phyloP scores from a whole-genome alignment of 768 basidiomycete genomes.

The Pleurotus tuber-regium region DNA sequence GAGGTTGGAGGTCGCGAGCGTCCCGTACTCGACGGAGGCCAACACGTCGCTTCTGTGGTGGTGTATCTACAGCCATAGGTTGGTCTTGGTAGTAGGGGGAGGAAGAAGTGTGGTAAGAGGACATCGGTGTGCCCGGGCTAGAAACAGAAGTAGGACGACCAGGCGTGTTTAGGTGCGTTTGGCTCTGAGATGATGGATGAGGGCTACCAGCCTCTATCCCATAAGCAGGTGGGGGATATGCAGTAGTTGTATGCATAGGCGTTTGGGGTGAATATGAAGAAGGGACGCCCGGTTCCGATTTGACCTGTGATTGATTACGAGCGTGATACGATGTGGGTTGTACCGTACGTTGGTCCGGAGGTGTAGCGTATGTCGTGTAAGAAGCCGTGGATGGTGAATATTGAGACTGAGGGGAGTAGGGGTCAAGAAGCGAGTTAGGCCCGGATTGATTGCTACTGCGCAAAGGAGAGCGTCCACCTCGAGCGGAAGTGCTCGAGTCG shows the following conservation, averaged over 20 bases:
- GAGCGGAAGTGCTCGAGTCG: slow-evolving; percentile 47
- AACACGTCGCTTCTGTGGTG: slow-evolving; percentile 59
- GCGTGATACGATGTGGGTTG: slow-evolving; percentile 43
- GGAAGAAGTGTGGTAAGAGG: slow-evolving; percentile 52
- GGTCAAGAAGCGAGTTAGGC: slow-evolving; percentile 57
- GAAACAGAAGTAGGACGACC: slow-evolving; percentile 59
- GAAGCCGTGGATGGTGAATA: slow-evolving; percentile 60
- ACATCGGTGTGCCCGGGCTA: slow-evolving; percentile 70
- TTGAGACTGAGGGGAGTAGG: slow-evolving; percentile 66
- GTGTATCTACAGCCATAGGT: slow-evolving; percentile 67
- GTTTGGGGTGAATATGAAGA: slow-evolving; percentile 59
- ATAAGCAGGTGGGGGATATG: slow-evolving; percentile 43
- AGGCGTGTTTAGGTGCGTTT: slow-evolving; percentile 47
- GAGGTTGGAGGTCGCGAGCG: slow-evolving; percentile 74
- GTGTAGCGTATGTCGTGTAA: slow-evolving; percentile 43
- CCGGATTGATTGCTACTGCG: slow-evolving; percentile 47
- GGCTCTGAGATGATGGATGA: slow-evolving; percentile 49
- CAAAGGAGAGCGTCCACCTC: slow-evolving; percentile 61
- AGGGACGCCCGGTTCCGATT: slow-evolving; percentile 48
- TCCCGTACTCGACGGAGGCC: slow-evolving; percentile 82
- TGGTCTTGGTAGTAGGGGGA: slow-evolving; percentile 64
- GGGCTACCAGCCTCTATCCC: slow-evolving; percentile 67
- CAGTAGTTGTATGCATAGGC: slow-evolving; percentile 31
- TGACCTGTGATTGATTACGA: slow-evolving; percentile 56
- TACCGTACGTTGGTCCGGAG: slow-evolving; percentile 38